phyloP scores from a whole-genome alignment of 352 stramenopile species.

The Globisporangium iwayamae region DNA sequence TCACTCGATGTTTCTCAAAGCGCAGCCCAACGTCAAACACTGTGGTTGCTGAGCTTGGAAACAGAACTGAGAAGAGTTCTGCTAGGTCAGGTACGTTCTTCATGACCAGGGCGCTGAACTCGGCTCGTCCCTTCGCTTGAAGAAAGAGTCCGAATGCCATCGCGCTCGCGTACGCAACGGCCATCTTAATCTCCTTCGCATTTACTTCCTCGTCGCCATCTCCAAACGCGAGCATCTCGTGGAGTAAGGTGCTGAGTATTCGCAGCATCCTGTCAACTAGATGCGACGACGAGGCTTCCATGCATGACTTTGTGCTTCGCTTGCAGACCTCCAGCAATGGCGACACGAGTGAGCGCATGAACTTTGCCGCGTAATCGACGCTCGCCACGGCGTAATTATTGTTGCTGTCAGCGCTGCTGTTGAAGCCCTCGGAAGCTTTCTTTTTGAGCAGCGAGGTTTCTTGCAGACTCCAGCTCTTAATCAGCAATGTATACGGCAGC shows the following conservation, averaged over 20 bases:
- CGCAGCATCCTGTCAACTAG: constrained; percentile 44
- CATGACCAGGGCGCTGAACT: constrained; percentile 26
- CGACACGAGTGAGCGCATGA: constrained; percentile 43
- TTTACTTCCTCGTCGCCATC: constrained; percentile 11
- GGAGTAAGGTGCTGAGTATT: constrained; percentile 35
- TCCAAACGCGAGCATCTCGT: constrained; percentile 21
- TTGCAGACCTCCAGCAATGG: constrained; percentile 56
- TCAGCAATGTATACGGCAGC: constrained; percentile 57
- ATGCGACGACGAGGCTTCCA: constrained; percentile 43
- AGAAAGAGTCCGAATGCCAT: constrained; percentile 35
- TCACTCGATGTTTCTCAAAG: constrained; percentile 25
- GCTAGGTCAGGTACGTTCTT: constrained; percentile 28
- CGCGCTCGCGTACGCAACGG: constrained; percentile 33
- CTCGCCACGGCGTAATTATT: neutral
- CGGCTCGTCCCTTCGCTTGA: constrained; percentile 20
- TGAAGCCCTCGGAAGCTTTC: neutral
- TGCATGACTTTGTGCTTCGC: constrained; percentile 28
- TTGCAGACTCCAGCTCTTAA: constrained; percentile 55
- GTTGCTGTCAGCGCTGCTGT: neutral
- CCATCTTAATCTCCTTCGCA: constrained; percentile 26
- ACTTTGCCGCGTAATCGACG: constrained; percentile 32
- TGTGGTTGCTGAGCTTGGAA: constrained; percentile 17
- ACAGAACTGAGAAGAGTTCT: constrained; percentile 20
- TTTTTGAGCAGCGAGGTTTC: constrained; percentile 21
- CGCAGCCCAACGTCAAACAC: constrained; percentile 42